Conservation (phyloP, 257 asterid genomes). For the Nicotiana tomentosiformis region DNA sequence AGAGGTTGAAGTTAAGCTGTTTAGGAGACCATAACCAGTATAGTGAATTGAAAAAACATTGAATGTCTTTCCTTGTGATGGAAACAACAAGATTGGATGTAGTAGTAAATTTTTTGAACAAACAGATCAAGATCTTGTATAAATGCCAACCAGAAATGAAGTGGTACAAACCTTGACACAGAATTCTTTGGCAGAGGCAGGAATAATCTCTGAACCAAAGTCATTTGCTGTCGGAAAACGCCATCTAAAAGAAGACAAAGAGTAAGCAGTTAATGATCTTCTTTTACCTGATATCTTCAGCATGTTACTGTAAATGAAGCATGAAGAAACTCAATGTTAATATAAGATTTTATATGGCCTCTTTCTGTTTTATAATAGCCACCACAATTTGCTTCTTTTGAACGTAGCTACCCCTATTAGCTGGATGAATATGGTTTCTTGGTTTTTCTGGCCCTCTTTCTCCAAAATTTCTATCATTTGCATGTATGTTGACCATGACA, state of each 20-base stretch:
- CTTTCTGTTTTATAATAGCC: neutral
- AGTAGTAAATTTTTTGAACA: neutral
- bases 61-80: neutral
- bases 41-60: neutral
- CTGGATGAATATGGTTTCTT: neutral
- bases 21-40: neutral
- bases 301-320: neutral
- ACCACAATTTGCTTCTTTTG: neutral
- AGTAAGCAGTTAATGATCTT: conserved; percentile 3
- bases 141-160: neutral
- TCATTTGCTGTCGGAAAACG: conserved; percentile 97
- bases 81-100: neutral
- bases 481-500: conserved; percentile 2
- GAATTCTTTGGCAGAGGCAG: conserved; percentile 86
- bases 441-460: neutral
- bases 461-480: neutral
- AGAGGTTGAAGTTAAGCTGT: neutral
- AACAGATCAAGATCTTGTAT: neutral
- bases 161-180: conserved; percentile 40
- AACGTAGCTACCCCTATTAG: neutral
- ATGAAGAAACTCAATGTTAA: neutral
- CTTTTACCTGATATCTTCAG: conserved; percentile 11
- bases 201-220: conserved; percentile 95
- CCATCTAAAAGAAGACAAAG: conserved; percentile 49
- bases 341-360: neutral